These are phyloP conservation scores for Ceratobasidium sp. DNA, from an alignment of 1,284 basidiomycete species.

Conservation along the genomic window DNA sequence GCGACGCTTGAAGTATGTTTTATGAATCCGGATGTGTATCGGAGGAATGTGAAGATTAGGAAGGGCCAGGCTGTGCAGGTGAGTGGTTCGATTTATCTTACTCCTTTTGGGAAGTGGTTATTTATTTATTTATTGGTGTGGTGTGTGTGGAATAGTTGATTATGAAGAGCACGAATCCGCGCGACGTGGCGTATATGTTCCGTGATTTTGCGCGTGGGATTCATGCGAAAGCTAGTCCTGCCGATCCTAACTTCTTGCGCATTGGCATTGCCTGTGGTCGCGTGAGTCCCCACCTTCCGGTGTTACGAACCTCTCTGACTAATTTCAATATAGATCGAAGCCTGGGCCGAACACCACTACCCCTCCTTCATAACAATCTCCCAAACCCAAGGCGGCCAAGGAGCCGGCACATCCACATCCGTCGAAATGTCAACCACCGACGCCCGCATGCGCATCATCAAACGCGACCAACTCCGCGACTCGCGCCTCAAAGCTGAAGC, in stretches of 20 bases:
- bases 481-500: slow-evolving; percentile 63
- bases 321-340: slow-evolving; percentile 77
- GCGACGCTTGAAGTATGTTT: slow-evolving; percentile 94
- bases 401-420: slow-evolving; percentile 50
- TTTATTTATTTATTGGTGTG: no score
- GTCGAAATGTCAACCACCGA: slow-evolving; percentile 65
- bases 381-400: slow-evolving; percentile 54
- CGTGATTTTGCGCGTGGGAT: slow-evolving; percentile 85
- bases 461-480: slow-evolving; percentile 60
- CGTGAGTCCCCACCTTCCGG: slow-evolving; percentile 58
- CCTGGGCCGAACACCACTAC: slow-evolving; percentile 91
- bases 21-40: slow-evolving; percentile 93
- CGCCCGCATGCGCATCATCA: slow-evolving; percentile 67
- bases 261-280: slow-evolving; percentile 86
- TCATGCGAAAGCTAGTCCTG: slow-evolving; percentile 81
- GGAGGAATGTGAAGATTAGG: slow-evolving; percentile 94
- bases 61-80: slow-evolving; percentile 91
- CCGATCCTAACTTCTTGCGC: slow-evolving; percentile 90
- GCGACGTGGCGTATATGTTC: slow-evolving; percentile 93
- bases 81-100: slow-evolving; percentile 55
- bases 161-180: slow-evolving; percentile 89
- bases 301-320: background rate
- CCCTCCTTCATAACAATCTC: slow-evolving; percentile 81
- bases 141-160: no score
- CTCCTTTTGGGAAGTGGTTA: slow-evolving; percentile 33